Base-by-base conservation (phyloP, 208 protist genomes). In the Angomonas deanei region DNA sequence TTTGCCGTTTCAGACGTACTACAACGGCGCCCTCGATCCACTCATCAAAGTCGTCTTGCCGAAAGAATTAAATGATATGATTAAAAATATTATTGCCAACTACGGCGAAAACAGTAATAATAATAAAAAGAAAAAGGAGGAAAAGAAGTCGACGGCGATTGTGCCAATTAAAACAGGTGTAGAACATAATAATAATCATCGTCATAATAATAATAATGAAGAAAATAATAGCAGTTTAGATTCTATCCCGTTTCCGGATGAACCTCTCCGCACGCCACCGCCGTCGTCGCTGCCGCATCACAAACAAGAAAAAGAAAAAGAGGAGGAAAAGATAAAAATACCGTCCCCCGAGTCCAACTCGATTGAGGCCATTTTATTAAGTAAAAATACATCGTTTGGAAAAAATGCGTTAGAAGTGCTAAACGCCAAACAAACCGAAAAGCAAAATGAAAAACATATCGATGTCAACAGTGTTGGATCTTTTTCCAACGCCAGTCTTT, bases 21-120 rank as follows among this genome's bases (percentile, higher is more conserved):
- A 88, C 68, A 73, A 61, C 34, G 82, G 82, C 2, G 74, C 82
- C 2, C 70, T 88, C 28, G 74, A 88, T 53, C 82, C 82, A 19
- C 42, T 72, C 30, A 69, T 88, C 26, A 64, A 62, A 34, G 67
- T 78, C n/a, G 59, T 82, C 33, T 53, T 88, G 33, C 59, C 78
- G 17, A 74, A 74, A 0, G 72, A 78, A 34, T n/a, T 83, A 27
- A 73, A 84, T 60, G 34, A 53, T 46, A 74, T 78, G 57, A 71
- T 88, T 19, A 50, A 36, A 30, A 62, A 56, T 17, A 59, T 59
- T 39, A 21, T 50, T n/a, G 13, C 23, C 5, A 50, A 50, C 19
- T 50, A 50, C 23, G 13, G 17, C 23, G 17, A 50, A 4, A 10
- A 10, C 42, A 5, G 17, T 50, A 4, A 10, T 23, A 4, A 26